Conservation (phyloP, 2,329 filamentous ascomycete genomes). For the Leptographium procerum region DNA sequence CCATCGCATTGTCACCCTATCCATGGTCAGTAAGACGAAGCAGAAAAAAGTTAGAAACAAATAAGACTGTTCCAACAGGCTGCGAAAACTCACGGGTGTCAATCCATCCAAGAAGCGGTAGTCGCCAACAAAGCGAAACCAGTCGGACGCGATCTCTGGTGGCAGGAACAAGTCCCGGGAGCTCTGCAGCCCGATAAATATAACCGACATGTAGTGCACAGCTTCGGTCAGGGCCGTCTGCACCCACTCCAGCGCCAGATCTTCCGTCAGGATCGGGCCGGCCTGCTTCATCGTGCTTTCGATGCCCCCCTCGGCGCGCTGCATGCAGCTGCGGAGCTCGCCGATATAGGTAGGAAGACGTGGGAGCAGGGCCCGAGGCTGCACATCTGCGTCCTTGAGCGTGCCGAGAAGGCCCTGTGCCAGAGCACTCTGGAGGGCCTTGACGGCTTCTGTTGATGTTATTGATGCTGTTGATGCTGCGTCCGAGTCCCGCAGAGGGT, state of each 20-base stretch:
- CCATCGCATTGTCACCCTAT: slow-evolving; percentile 27
- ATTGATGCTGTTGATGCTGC: neutral
- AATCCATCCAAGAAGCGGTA: slow-evolving; percentile 60
- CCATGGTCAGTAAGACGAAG: neutral
- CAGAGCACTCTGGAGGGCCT: slow-evolving; percentile 6
- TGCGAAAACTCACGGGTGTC: slow-evolving; percentile 35
- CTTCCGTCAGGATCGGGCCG: slow-evolving; percentile 32
- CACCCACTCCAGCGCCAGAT: slow-evolving; percentile 47
- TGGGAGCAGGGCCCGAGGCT: slow-evolving; percentile 26
- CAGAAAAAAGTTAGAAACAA: no score
- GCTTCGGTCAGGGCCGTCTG: slow-evolving; percentile 57
- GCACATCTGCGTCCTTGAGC: slow-evolving; percentile 1
- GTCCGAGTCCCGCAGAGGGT: slow-evolving; percentile 4
- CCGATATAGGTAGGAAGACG: slow-evolving; percentile 38
- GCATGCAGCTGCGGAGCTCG: slow-evolving; percentile 36
- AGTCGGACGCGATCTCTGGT: slow-evolving; percentile 49
- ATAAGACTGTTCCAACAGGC: neutral
- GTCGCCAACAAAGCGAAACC: slow-evolving; percentile 63
- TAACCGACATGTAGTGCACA: slow-evolving; percentile 59
- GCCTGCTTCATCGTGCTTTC: slow-evolving; percentile 39
- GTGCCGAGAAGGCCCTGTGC: slow-evolving; percentile 2
- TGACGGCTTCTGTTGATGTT: neutral
- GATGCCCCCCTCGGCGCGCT: slow-evolving; percentile 35
- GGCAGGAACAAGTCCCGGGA: slow-evolving; percentile 43
- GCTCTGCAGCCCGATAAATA: slow-evolving; percentile 59